Conservation (phyloP, 768 basidiomycete genomes). For the Russula ochroleuca region DNA sequence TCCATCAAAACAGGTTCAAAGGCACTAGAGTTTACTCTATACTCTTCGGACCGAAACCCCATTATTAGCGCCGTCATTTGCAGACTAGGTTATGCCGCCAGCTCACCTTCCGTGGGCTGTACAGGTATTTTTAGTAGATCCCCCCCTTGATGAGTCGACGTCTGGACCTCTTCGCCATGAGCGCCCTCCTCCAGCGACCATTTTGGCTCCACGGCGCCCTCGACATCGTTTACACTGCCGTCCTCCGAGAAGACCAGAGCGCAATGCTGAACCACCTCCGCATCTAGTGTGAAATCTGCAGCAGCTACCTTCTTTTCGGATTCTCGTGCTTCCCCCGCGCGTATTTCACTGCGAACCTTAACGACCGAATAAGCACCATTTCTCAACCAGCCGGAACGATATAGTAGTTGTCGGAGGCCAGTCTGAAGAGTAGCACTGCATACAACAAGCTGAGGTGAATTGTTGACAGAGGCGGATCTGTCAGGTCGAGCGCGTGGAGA, state of each 20-base stretch:
- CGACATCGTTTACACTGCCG: constrained; percentile 51
- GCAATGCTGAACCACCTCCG: constrained; percentile 42
- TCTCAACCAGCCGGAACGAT: constrained; percentile 56
- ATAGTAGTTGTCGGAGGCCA: constrained; percentile 49
- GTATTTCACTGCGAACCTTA: constrained; percentile 27
- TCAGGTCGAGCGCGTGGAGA: constrained; percentile 28
- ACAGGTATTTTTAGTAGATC: constrained; percentile 15
- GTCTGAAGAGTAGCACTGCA: constrained; percentile 67
- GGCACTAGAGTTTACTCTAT: constrained; percentile 45
- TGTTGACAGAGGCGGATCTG: constrained; percentile 31
- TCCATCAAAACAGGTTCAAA: constrained; percentile 57
- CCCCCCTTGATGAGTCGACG: not conserved
- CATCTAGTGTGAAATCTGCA: not conserved
- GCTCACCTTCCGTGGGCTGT: constrained; percentile 19
- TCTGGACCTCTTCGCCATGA: constrained; percentile 19
- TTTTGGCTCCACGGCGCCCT: constrained; percentile 38
- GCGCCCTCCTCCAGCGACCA: constrained; percentile 31
- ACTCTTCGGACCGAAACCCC: constrained; percentile 36
- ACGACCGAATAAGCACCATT: constrained; percentile 23
- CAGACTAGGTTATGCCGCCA: not conserved
- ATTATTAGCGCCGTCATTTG: constrained; percentile 6
- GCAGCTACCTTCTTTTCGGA: not conserved
- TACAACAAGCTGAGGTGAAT: constrained; percentile 54
- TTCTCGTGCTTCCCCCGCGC: not conserved
- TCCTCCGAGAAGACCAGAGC: constrained; percentile 57